A percentile compares a stretch with the other conserved stretches of the same genome.
These are phyloP conservation scores for Tritrichomonas foetus DNA, from an alignment of 208 protist species.

Conservation along the genomic window DNA sequence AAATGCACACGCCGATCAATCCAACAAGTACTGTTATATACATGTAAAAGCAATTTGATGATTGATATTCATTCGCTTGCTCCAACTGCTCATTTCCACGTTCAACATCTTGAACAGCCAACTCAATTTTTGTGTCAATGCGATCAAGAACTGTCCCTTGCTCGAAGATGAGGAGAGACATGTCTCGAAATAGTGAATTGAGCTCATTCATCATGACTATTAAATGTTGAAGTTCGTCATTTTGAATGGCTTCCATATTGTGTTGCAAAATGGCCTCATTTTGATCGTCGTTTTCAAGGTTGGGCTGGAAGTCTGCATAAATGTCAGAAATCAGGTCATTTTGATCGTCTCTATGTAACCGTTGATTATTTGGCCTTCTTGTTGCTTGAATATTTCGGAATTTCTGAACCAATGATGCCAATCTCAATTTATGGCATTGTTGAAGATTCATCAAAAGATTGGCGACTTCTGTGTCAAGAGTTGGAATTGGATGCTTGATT, in stretches of 20 bases:
- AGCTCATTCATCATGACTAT: background rate
- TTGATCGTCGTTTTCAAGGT: background rate
- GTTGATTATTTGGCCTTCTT: background rate
- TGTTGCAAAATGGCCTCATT: background rate
- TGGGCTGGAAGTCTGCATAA: background rate
- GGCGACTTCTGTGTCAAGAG: background rate
- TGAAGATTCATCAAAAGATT: background rate
- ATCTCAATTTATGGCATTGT: background rate
- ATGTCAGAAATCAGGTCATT: background rate
- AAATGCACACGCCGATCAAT: background rate
- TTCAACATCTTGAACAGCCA: background rate
- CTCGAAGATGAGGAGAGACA: background rate
- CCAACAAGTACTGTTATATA: background rate
- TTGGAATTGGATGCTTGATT: background rate
- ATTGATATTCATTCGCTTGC: background rate
- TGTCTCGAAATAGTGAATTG: background rate
- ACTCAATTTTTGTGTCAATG: slow-evolving; percentile 4
- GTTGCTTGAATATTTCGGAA: background rate
- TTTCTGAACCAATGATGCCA: background rate
- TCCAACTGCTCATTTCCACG: background rate
- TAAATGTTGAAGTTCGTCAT: background rate
- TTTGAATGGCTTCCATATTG: background rate
- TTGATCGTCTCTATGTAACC: background rate
- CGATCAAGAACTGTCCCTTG: background rate
- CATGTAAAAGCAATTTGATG: background rate